Base-by-base conservation (phyloP, 306 rosid species). In the Phaseolus lunatus region DNA sequence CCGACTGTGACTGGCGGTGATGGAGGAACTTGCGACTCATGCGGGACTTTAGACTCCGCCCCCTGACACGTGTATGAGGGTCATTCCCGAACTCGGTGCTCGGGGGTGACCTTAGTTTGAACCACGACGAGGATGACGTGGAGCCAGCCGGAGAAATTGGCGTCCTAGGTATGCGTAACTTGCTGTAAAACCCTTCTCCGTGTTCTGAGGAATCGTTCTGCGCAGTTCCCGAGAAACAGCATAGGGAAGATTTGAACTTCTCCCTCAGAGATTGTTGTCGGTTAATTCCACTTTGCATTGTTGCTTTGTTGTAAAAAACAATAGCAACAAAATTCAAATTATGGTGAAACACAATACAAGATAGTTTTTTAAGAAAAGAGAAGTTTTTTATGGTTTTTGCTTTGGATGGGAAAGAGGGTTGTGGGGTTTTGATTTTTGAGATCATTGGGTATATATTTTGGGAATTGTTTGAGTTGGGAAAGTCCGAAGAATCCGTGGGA, bases 401-500 rank as follows among this genome's bases (percentile, higher is more conserved):
- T 39, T 39, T 39, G 44, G 12, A 37, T 8, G 0, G 3, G 4
- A 12, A 43, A 11, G 48, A 43, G 16, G 48, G 48, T 43, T 12
- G 15, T 43, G 48, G 48, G 48, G 48, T 43, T 47, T 47, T 47
- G 4, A 13, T 13, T 13, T 47, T 47, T 47, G 52, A 47, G 39
- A 47, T 19, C 12, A 52, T 45, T 47, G 13, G 14, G 44, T 39
- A 29, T 67, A 27, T 62, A 76, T 50, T 35, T 41, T 13, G 0
- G 13, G 5, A 19, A 39, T 62, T 31, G 5, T 62, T 31, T 65
- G 76, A 67, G 82, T 62, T 82, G 80, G 83, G 39, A 75, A 18
- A 15, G 5, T n/a, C 67, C 73, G 64, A 75, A 64, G 50, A 78
- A 79, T 64, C 49, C 83, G 89, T 29, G 80, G 77, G 80, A 52